These are phyloP conservation scores for Sesbania bispinosa DNA, from an alignment of 306 rosid genomes.

Conservation along the genomic window DNA sequence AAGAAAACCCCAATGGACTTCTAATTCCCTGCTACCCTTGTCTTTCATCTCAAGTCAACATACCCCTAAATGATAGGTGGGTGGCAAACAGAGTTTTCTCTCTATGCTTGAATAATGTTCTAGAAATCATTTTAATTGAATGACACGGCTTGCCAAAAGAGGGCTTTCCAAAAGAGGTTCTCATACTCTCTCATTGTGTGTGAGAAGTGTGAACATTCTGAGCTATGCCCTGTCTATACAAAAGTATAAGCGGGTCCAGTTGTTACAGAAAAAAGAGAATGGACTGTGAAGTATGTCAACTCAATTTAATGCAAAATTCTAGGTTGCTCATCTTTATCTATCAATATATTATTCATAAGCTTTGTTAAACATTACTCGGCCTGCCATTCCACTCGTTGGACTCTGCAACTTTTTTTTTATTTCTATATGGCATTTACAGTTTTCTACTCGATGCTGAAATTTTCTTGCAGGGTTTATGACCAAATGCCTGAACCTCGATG, in stretches of 20 bases:
- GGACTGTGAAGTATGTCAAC: background rate
- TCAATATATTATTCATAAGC: background rate
- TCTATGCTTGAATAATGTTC: background rate
- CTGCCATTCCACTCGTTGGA: background rate
- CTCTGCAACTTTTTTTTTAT: background rate
- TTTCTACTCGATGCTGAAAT: conserved; percentile 1
- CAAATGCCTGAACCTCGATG: conserved; percentile 99
- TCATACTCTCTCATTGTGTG: background rate
- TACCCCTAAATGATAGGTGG: background rate
- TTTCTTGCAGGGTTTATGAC: conserved; percentile 82
- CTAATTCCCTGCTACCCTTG: too few species aligned
- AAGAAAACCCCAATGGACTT: too few species aligned
- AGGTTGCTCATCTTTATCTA: conserved; percentile 9
- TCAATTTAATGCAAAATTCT: background rate
- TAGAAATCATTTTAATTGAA: background rate
- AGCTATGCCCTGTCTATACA: background rate
- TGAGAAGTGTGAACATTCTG: background rate
- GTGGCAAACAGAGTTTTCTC: background rate
- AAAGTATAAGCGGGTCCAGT: background rate
- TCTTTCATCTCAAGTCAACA: background rate
- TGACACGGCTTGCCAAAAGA: background rate
- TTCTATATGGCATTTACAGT: background rate
- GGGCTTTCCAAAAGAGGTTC: background rate
- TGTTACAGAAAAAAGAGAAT: background rate
- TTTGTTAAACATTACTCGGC: background rate